Conservation (phyloP, 2,329 filamentous ascomycete genomes). For the Metarhizium album region DNA sequence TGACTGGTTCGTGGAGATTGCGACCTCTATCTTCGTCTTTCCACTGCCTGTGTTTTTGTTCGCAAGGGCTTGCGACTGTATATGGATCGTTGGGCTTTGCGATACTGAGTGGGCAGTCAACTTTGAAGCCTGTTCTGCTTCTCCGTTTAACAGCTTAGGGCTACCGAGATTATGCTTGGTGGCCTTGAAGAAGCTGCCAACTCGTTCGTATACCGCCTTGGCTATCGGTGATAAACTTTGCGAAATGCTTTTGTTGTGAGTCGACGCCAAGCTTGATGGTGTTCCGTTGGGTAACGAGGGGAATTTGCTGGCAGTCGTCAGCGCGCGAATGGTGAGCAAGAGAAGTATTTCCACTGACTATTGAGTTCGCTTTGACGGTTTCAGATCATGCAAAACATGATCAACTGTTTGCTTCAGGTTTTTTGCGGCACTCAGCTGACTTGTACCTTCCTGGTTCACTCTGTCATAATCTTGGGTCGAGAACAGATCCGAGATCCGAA, state of each 20-base stretch:
- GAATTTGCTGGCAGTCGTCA: conserved; percentile 41
- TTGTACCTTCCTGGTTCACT: conserved; percentile 59
- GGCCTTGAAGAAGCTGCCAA: conserved; percentile 28
- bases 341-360: conserved; percentile 38
- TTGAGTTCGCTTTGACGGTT: conserved; percentile 57
- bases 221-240: conserved; percentile 39
- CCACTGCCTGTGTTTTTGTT: neutral
- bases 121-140: conserved; percentile 13
- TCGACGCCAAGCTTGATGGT: conserved; percentile 7
- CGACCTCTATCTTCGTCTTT: conserved; percentile 32
- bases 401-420: conserved; percentile 61
- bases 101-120: conserved; percentile 11
- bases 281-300: conserved; percentile 17
- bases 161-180: conserved; percentile 23
- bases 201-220: conserved; percentile 28
- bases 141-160: conserved; percentile 26
- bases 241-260: conserved; percentile 20
- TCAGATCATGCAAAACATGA: conserved; percentile 64
- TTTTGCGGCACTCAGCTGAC: conserved; percentile 46
- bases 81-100: neutral
- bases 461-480: conserved; percentile 47
- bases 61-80: neutral
- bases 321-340: conserved; percentile 3
- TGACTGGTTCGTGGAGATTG: conserved; percentile 32
- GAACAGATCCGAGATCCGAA: conserved; percentile 40